Evolutionary conservation across 441 rosid species (phyloP), one percentile per base, ranked within the genome.

Genomic region (Brassica balearica): DNA sequence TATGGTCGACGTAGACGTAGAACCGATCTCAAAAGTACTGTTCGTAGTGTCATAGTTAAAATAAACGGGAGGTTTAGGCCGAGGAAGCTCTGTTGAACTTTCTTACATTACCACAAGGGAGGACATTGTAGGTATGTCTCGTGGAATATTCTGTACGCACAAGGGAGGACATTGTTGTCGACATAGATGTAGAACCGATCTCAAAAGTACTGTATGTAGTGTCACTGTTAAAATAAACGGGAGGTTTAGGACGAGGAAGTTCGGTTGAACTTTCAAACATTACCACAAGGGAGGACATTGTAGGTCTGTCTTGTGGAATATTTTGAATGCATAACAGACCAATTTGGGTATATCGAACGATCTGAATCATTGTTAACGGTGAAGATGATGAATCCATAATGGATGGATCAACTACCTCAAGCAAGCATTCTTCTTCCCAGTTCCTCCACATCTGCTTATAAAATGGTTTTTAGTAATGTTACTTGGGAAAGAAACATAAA

Each of bases 251-350:
- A 34, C 68, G 88, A 0, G 87, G 84, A 86, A 87, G 78, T 8
- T 14, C 10, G 25, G 87, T 80, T 38, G 87, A 92, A 51, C 90
- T 89, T 55, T 86, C 82, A 55, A 89, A 67, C 92, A 88, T 88
- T 72, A 88, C 55, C 8, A 88, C 78, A 59, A 82, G 88, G 3
- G 87, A 80, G 4, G 87, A 76, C 91, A 89, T 89, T 6, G 71
- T 82, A 14, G 94, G 96, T 70, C 96, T 36, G 19, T 90, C 89
- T 12, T 87, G 89, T 11, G 92, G 85, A 0, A 80, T 76, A 69
- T 86, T 88, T 75, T 88, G 89, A 34, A 91, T 91, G 22, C 95
- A 91, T 23, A 89, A 65, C 1, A 89, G 85, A 0, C 92, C 93
- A 1, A 89, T 89, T 2, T 90, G 90, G 17, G 87, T 71, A 78